Base-by-base conservation (phyloP, 768 basidiomycete species). In the Lentinula raphanica region DNA sequence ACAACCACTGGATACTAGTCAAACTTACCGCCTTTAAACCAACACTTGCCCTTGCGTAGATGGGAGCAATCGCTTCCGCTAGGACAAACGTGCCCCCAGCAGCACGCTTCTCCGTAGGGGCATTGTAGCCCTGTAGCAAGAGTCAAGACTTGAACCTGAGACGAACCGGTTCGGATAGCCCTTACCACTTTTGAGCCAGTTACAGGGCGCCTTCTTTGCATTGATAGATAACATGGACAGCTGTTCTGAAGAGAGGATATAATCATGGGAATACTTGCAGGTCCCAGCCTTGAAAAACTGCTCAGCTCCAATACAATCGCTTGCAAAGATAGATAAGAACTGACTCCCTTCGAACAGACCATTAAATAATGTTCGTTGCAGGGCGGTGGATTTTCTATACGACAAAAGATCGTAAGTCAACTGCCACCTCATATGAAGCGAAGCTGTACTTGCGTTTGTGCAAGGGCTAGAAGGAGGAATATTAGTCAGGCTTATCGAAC, bases 251-350 rank as follows among this genome's bases (percentile, higher is more conserved):
- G 85, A 86, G 56, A 92, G 70, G 45, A 80, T 71, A 66, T 91
- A 92, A 59, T 90, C 87, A 71, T 92, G 90, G 44, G 89, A 89
- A 71, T 92, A 92, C 72, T 87, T 90, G 81, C 90, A 92, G 45
- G 80, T 75, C 32, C 79, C 79, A 40, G 76, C 70, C 84, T 86
- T 66, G 55, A 50, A 58, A 27, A 9, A 11, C 42, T 50, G 56
- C 36, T 74, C 49, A 67, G 63, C 29, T 53, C 50, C 5, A 56
- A 28, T 32, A 13, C 17, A 57, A 19, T 44, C 25, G 25, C 25
- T 28, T 28, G 25, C 5, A 15, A 31, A 32, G 29, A 5, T 8
- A 36, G 13, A 9, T 23, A 21, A 36, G 21, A 40, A 68, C 79
- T 62, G 65, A 84, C 85, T 72, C 87, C 88, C 77, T 90, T 90